phyloP scores from a whole-genome alignment of 495 filamentous ascomycete species.

The Cetradonia linearis region DNA sequence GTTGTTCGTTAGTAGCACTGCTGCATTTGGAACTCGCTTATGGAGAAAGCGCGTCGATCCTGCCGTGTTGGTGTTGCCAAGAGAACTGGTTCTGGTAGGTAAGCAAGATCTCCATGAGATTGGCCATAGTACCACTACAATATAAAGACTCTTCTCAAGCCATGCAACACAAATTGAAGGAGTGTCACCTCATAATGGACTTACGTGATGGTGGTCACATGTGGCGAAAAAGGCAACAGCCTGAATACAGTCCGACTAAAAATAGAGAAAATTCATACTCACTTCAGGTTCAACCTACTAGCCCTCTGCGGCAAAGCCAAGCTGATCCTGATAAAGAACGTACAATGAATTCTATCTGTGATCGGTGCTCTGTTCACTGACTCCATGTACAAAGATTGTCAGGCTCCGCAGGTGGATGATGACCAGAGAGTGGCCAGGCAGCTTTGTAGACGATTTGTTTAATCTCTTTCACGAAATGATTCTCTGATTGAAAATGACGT shows the following conservation, averaged over 20 bases:
- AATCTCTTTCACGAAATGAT: too few relatives aligned
- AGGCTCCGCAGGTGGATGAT: neutral
- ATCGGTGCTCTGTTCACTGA: neutral
- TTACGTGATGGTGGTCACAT: too few relatives aligned
- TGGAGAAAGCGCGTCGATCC: slow-evolving; percentile 9
- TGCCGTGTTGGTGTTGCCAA: neutral
- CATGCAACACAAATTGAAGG: neutral
- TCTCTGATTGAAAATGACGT: neutral
- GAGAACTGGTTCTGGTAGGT: neutral
- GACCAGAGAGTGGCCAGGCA: neutral
- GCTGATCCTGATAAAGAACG: neutral
- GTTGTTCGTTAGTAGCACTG: neutral
- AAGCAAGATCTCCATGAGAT: neutral
- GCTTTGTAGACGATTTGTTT: too few relatives aligned
- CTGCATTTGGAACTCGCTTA: slow-evolving; percentile 11
- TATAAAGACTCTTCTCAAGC: neutral
- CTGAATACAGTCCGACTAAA: too few relatives aligned
- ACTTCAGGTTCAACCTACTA: too few relatives aligned
- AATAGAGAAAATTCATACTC: too few relatives aligned
- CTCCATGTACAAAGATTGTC: neutral
- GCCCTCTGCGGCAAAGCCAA: too few relatives aligned
- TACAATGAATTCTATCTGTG: neutral
- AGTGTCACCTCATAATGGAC: neutral
- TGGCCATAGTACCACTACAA: neutral
- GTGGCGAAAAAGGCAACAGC: too few relatives aligned